phyloP scores from a whole-genome alignment of 2,329 filamentous ascomycete species.

The Colletotrichum theobromicola region DNA sequence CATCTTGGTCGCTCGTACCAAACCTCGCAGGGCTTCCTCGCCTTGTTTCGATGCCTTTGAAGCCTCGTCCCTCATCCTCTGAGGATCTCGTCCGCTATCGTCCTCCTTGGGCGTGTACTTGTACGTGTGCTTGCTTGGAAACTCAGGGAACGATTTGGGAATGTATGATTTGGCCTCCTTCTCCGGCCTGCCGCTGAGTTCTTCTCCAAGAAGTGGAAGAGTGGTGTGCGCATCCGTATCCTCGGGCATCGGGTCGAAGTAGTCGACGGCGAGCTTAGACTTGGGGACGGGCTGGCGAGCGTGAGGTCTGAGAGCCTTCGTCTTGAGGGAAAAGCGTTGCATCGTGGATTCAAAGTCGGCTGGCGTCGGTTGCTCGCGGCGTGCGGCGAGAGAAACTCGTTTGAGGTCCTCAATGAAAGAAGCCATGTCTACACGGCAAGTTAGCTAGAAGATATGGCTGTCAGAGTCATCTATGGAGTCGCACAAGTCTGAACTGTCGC shows the following conservation, averaged over 20 bases:
- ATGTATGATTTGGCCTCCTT: slow-evolving; percentile 63
- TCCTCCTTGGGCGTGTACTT: slow-evolving; percentile 61
- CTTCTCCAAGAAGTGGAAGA: slow-evolving; percentile 53
- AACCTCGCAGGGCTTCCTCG: slow-evolving; percentile 63
- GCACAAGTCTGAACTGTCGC: slow-evolving; percentile 62
- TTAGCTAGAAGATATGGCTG: slow-evolving; percentile 24
- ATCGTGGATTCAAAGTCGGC: slow-evolving; percentile 62
- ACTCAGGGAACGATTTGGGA: slow-evolving; percentile 62
- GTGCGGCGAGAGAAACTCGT: slow-evolving; percentile 50
- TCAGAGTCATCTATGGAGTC: slow-evolving; percentile 28
- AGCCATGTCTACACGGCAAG: slow-evolving; percentile 46
- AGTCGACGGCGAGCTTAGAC: slow-evolving; percentile 41
- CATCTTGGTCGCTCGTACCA: slow-evolving; percentile 67
- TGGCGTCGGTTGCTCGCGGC: slow-evolving; percentile 59
- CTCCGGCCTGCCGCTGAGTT: slow-evolving; percentile 63
- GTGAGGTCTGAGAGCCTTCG: slow-evolving; percentile 60
- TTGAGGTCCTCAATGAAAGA: slow-evolving; percentile 55
- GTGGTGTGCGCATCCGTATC: slow-evolving; percentile 45
- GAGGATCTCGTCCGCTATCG: slow-evolving; percentile 51
- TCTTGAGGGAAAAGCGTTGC: slow-evolving; percentile 54
- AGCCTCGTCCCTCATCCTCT: slow-evolving; percentile 65
- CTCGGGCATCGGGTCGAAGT: slow-evolving; percentile 39
- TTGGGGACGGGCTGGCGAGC: slow-evolving; percentile 56
- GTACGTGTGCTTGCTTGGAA: slow-evolving; percentile 70
- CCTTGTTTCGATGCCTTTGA: slow-evolving; percentile 65